A percentile compares a stretch with the other conserved stretches of the same genome.
Evolutionary conservation across 768 basidiomycete genomes (phyloP).

Genomic region (Baorangia bicolor): DNA sequence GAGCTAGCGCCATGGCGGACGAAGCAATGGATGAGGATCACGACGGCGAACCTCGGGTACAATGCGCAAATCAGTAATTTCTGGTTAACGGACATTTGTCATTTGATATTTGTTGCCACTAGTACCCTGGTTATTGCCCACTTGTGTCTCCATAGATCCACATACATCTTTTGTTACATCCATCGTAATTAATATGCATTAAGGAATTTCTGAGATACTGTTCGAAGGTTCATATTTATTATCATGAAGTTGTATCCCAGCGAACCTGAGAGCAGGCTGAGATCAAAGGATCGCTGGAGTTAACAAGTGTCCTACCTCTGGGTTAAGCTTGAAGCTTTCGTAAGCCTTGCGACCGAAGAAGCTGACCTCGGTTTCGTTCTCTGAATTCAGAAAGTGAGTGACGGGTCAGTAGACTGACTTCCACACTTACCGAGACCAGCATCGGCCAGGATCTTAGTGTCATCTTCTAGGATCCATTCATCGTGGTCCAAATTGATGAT

Average conservation of each 20-base stretch:
- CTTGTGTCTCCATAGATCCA: constrained; percentile 30
- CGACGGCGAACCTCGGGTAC: constrained; percentile 85
- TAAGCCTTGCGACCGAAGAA: constrained; percentile 83
- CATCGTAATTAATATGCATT: constrained; percentile 30
- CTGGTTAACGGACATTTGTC: constrained; percentile 15
- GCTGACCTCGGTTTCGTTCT: constrained; percentile 95
- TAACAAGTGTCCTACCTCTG: constrained; percentile 52
- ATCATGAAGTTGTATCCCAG: constrained; percentile 27
- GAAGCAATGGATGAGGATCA: constrained; percentile 94
- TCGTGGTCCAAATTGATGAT: constrained; percentile 98
- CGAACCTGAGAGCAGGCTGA: constrained; percentile 18
- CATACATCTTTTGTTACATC: constrained; percentile 28
- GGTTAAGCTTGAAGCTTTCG: constrained; percentile 77
- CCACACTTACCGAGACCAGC: constrained; percentile 70
- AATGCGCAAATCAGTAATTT: constrained; percentile 87
- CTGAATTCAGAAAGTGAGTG: constrained; percentile 39
- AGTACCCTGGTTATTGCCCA: constrained; percentile 23
- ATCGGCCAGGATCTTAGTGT: constrained; percentile 59
- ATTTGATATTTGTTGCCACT: constrained; percentile 19
- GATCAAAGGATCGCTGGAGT: not conserved
- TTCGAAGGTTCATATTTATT: not conserved
- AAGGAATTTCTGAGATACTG: constrained; percentile 5
- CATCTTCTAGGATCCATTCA: constrained; percentile 84
- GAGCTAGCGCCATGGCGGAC: constrained; percentile 50
- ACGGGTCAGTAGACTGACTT: not conserved